phyloP scores from a whole-genome alignment of 805 yeast genomes.

The Pichia californica region DNA sequence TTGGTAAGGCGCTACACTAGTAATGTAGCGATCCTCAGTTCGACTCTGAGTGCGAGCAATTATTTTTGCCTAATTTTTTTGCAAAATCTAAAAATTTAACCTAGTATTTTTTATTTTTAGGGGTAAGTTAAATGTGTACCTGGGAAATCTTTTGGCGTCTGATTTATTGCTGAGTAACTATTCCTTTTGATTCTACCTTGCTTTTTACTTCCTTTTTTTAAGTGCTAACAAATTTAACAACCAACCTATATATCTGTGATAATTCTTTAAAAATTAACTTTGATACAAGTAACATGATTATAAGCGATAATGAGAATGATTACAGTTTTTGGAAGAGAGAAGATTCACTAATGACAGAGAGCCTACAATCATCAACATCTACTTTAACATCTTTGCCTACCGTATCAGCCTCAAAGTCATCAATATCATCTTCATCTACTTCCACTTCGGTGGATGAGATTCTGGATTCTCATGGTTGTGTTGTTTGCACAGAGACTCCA shows the following conservation, averaged over 20 bases:
- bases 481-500: constrained; percentile 29
- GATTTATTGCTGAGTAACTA: too few species aligned
- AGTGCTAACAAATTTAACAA: too few species aligned
- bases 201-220: too few species aligned
- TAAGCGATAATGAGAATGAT: too few species aligned
- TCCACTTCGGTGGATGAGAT: not conserved
- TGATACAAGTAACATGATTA: too few species aligned
- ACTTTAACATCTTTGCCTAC: not conserved
- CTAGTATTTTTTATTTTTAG: not conserved
- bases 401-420: not conserved
- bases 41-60: constrained; percentile 18
- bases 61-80: constrained; percentile 1
- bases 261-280: too few species aligned
- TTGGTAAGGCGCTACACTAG: constrained; percentile 20
- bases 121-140: not conserved
- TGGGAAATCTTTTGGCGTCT: too few species aligned
- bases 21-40: constrained; percentile 19
- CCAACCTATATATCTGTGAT: too few species aligned
- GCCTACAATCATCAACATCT: not conserved
- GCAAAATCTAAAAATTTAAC: not conserved
- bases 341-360: too few species aligned
- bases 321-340: too few species aligned
- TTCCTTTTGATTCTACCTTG: too few species aligned
- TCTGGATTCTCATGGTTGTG: constrained; percentile 18
- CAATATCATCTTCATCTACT: not conserved